Base-by-base conservation (phyloP, 345 rosid species). In the Xanthoceras sorbifolium region DNA sequence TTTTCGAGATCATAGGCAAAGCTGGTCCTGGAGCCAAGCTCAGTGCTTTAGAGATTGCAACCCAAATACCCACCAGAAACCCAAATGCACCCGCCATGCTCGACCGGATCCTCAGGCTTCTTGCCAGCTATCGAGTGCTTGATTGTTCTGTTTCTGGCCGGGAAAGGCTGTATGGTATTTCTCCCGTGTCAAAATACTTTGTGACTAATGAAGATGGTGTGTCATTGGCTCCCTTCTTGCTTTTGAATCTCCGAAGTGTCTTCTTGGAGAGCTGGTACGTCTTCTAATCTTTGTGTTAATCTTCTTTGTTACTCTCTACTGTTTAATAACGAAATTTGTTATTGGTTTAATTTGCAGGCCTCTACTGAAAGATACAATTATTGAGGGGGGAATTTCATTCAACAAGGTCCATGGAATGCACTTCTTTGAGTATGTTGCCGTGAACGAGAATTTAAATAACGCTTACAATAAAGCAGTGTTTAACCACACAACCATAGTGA, bases 1-100 rank as follows among this genome's bases (percentile, higher is more conserved):
- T 83, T 52, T 78, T 83, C 23, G 82, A 78, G 18, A 78, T 82
- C 48, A 78, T 85, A 18, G 82, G 71, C 52, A 40, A 34, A 57
- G 77, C 50, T 1, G 81, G 84, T 9, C 77, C 54, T 15, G 20
- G 7, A 15, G 59, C n/a, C 59, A 52, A 52, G 55, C 55, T 85
- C 67, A 75, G 82, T 11, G 73, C 85, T 22, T 48, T 78, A 3
- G 79, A 85, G 7, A 23, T 77, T 18, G 81, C 74, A 18, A 42
- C 71, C 62, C 71, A 32, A 32, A 20, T 84, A 22, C 68, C 38
- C 38, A 34, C 38, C 38, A 34, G 6, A 34, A 34, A 34, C 4
- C 38, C 38, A 3, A 34, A 34, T 34, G 38, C 38, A 34, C 38
- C 38, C 38, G 6, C 3, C 38, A 34, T 34, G 38, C 38, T 34